Evolutionary conservation across 441 rosid species (phyloP).

Genomic region (Gossypium trilobum): DNA sequence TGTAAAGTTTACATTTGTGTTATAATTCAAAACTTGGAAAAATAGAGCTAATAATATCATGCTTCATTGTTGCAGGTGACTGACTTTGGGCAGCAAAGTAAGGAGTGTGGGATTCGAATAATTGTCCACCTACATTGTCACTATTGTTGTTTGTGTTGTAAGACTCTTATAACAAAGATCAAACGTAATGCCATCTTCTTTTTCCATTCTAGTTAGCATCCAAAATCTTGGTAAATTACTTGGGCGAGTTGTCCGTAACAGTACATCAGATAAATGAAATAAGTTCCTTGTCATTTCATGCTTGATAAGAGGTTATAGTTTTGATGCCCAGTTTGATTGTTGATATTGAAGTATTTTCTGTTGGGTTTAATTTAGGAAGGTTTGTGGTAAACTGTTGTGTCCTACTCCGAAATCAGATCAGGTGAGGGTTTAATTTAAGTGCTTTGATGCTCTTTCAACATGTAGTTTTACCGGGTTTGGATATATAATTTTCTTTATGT

Average conservation of each 20-base stretch:
- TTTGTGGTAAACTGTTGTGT: neutral
- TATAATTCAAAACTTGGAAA: neutral
- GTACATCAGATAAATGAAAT: constrained; percentile 21
- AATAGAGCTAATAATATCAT: neutral
- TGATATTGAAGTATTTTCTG: constrained; percentile 11
- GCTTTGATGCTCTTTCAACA: neutral
- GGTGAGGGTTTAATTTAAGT: neutral
- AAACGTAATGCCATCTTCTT: neutral
- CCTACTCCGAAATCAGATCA: neutral
- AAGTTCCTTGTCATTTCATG: constrained; percentile 16
- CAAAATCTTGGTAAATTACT: neutral
- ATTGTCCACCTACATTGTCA: constrained; percentile 13
- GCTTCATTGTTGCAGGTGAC: constrained; percentile 22
- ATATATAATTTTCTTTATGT: too few relatives aligned
- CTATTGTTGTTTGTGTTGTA: constrained; percentile 6
- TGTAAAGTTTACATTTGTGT: neutral
- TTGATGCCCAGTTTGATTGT: constrained; percentile 8
- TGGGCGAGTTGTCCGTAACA: neutral
- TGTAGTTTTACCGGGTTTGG: neutral
- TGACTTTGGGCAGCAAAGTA: constrained; percentile 4
- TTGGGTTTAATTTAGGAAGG: neutral
- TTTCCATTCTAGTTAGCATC: constrained; percentile 7
- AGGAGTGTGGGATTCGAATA: constrained; percentile 9
- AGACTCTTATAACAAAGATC: neutral
- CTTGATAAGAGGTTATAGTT: constrained; percentile 10